phyloP scores from a whole-genome alignment of 306 rosid species.

The Dryas alaskensis region DNA sequence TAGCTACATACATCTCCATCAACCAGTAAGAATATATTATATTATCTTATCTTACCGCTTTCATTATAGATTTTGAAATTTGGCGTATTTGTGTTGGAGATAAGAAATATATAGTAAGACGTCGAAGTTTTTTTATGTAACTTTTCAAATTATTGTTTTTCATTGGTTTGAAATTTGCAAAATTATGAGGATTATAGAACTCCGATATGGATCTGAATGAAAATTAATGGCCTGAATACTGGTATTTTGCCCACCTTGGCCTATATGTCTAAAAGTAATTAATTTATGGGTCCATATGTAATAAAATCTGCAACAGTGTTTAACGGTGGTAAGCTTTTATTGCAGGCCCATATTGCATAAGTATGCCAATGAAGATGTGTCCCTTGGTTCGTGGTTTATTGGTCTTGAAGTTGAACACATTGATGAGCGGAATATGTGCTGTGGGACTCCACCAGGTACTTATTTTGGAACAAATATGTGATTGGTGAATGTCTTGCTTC shows the following conservation, averaged over 20 bases:
- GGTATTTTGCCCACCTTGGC: background rate
- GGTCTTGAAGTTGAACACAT: slow-evolving; percentile 98
- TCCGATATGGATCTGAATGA: background rate
- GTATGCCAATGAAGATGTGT: slow-evolving; percentile 97
- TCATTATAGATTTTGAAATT: background rate
- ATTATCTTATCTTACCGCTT: background rate
- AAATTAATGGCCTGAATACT: background rate
- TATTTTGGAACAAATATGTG: slow-evolving; percentile 1
- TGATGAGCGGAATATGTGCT: slow-evolving; percentile 94
- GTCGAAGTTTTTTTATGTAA: background rate
- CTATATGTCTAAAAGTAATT: background rate
- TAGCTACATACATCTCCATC: slow-evolving; percentile 82
- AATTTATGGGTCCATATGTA: background rate
- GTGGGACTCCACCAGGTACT: slow-evolving; percentile 98
- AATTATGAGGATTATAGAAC: background rate
- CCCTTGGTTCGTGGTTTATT: slow-evolving; percentile 95
- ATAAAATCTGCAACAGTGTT: background rate
- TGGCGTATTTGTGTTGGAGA: slow-evolving; percentile 8
- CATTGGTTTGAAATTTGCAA: background rate
- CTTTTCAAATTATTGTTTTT: background rate
- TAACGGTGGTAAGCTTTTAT: slow-evolving; percentile 13
- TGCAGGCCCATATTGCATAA: slow-evolving; percentile 88
- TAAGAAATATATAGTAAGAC: background rate
- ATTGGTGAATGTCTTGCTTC: background rate
- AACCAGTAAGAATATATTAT: slow-evolving; percentile 59